phyloP scores from a whole-genome alignment of 2,329 filamentous ascomycete genomes.

The Aspergillus pseudoglaucus region DNA sequence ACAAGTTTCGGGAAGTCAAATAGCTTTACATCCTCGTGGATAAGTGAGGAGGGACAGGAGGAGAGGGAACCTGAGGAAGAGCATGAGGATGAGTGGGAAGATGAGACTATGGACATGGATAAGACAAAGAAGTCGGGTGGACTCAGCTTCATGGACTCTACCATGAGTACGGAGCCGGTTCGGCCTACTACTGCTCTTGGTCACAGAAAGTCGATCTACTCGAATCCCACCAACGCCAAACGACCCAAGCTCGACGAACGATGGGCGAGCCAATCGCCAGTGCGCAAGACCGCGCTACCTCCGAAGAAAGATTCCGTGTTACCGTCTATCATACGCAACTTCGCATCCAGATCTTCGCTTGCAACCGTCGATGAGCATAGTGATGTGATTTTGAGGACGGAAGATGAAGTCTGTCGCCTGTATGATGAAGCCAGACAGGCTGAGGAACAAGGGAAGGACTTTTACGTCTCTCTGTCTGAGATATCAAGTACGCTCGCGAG shows the following conservation, averaged over 20 bases:
- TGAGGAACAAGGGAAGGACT: conserved; percentile 25
- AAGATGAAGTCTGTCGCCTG: conserved; percentile 60
- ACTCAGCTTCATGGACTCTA: conserved; percentile 27
- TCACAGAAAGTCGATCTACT: conserved; percentile 34
- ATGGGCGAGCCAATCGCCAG: conserved; percentile 29
- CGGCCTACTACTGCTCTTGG: conserved; percentile 8
- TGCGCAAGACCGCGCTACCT: conserved; percentile 28
- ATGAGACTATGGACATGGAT: conserved; percentile 32
- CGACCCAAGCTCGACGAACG: conserved; percentile 37
- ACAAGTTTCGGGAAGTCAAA: conserved; percentile 19
- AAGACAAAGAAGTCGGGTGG: conserved; percentile 11
- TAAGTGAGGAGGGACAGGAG: conserved; percentile 23
- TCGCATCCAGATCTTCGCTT: conserved; percentile 52
- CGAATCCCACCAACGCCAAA: conserved; percentile 37
- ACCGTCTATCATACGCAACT: conserved; percentile 63
- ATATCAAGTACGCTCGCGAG: conserved; percentile 28
- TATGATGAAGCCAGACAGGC: conserved; percentile 44
- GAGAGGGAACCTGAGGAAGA: conserved; percentile 35
- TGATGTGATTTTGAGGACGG: conserved; percentile 67
- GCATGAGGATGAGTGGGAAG: conserved; percentile 35
- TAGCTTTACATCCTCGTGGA: conserved; percentile 19
- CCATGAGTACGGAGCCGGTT: conserved; percentile 19
- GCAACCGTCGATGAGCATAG: conserved; percentile 63
- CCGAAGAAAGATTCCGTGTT: conserved; percentile 56
- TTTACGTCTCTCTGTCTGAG: conserved; percentile 27